Conservation (phyloP, 2,329 filamentous ascomycete species). For the Xylaria sp. region DNA sequence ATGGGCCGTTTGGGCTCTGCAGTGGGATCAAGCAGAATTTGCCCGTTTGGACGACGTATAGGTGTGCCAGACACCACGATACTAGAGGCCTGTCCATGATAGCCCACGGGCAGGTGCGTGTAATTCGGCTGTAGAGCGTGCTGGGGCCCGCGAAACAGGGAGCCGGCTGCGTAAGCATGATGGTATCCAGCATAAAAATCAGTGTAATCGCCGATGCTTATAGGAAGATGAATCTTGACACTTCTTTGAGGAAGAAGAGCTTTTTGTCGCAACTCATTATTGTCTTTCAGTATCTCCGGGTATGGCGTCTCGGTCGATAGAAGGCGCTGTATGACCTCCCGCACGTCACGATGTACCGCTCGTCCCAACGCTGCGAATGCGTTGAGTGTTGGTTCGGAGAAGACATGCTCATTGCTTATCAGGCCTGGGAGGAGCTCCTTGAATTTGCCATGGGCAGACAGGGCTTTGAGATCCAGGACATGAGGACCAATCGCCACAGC, state of each 20-base stretch:
- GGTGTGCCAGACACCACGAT: constrained; percentile 79
- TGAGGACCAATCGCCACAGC: constrained; percentile 79
- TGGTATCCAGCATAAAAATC: constrained; percentile 87
- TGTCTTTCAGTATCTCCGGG: constrained; percentile 71
- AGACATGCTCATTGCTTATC: constrained; percentile 68
- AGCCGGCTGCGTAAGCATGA: constrained; percentile 76
- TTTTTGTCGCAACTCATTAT: constrained; percentile 65
- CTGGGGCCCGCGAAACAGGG: constrained; percentile 76
- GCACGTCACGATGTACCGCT: constrained; percentile 73
- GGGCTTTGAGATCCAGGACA: constrained; percentile 73
- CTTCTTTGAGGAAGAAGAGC: constrained; percentile 69
- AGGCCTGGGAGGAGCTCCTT: constrained; percentile 52
- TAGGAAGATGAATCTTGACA: constrained; percentile 75
- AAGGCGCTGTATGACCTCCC: constrained; percentile 75
- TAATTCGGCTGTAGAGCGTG: constrained; percentile 86
- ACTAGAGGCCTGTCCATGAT: constrained; percentile 81
- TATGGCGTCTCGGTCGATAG: constrained; percentile 69
- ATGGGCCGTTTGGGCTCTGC: constrained; percentile 71
- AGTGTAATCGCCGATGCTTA: constrained; percentile 84
- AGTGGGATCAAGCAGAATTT: constrained; percentile 74
- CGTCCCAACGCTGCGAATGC: constrained; percentile 79
- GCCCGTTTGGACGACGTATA: constrained; percentile 78
- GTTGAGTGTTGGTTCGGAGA: constrained; percentile 74
- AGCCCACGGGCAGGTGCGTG: constrained; percentile 82
- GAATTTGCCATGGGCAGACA: constrained; percentile 41